Conservation (phyloP, 2,329 filamentous ascomycete genomes). For the Magnaporthiopsis rhizophila region DNA sequence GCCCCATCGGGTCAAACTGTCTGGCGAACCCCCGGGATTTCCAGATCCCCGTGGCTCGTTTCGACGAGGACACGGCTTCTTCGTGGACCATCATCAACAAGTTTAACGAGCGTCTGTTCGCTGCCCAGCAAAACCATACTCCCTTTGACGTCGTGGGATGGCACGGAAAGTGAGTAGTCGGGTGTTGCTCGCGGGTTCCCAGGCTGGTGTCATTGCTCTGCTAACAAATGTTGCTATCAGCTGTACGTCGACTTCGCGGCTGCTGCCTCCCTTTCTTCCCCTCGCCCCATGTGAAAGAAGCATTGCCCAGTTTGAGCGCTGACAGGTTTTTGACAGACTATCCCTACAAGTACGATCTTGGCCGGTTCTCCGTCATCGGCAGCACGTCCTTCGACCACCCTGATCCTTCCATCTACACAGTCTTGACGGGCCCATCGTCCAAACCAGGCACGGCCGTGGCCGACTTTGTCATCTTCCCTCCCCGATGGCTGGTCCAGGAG, state of each 20-base stretch:
- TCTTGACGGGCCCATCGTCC: slow-evolving; percentile 55
- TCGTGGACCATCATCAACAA: slow-evolving; percentile 50
- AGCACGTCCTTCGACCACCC: slow-evolving; percentile 69
- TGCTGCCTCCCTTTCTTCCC: too few relatives aligned
- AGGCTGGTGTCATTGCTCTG: too few relatives aligned
- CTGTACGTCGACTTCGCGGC: too few relatives aligned
- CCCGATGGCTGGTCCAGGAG: slow-evolving; percentile 61
- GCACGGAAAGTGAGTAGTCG: slow-evolving; percentile 44
- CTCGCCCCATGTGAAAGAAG: too few relatives aligned
- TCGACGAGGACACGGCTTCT: slow-evolving; percentile 47
- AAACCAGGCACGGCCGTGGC: slow-evolving; percentile 56
- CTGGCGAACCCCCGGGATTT: slow-evolving; percentile 73
- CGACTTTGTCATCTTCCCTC: slow-evolving; percentile 67
- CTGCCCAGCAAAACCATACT: slow-evolving; percentile 57
- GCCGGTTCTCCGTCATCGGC: slow-evolving; percentile 67
- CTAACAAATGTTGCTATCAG: too few relatives aligned
- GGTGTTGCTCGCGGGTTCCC: too few relatives aligned
- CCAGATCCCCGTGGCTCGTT: slow-evolving; percentile 61
- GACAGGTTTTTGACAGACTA: slow-evolving; percentile 47
- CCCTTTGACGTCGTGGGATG: slow-evolving; percentile 75
- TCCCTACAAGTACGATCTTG: slow-evolving; percentile 75
- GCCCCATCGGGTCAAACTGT: slow-evolving; percentile 65
- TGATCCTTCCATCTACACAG: slow-evolving; percentile 71
- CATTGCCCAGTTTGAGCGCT: too few relatives aligned
- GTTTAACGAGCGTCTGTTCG: slow-evolving; percentile 60